Conservation (phyloP, 306 rosid genomes). For the Herpetospermum pedunculosum region DNA sequence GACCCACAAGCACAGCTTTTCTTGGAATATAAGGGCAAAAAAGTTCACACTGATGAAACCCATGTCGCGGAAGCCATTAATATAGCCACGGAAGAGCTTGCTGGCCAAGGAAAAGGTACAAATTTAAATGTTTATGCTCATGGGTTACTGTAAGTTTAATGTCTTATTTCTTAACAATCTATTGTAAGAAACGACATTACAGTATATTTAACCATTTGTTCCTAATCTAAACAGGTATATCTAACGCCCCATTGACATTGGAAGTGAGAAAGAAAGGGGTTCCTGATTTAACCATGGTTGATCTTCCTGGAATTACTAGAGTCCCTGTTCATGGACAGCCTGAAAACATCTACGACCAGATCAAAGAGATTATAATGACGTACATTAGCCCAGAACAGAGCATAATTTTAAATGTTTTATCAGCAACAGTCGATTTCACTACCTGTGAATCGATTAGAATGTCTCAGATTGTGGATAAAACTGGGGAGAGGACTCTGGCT, state of each 20-base stretch:
- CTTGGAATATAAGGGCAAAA: constrained; percentile 11
- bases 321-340: constrained; percentile 63
- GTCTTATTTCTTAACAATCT: too few relatives aligned
- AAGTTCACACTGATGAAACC: constrained; percentile 2
- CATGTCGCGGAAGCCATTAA: constrained; percentile 9
- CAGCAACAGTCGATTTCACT: constrained; percentile 51
- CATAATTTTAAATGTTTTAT: constrained; percentile 48
- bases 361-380: constrained; percentile 43
- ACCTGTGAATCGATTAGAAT: constrained; percentile 56
- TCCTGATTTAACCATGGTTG: constrained; percentile 26
- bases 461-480: constrained; percentile 50
- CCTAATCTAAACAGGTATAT: not conserved
- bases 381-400: constrained; percentile 43
- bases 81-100: constrained; percentile 14
- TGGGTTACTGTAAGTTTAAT: too few relatives aligned
- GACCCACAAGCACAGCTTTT: constrained; percentile 1
- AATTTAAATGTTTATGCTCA: not conserved
- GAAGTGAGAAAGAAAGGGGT: constrained; percentile 20
- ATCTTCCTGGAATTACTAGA: constrained; percentile 39
- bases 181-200: too few relatives aligned
- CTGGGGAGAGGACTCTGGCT: constrained; percentile 44
- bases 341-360: constrained; percentile 46
- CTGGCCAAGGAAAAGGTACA: constrained; percentile 16
- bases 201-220: too few relatives aligned
- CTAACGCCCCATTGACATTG: constrained; percentile 15